Evolutionary conservation across 441 rosid species (phyloP), one percentile per base, ranked within the genome.

Genomic region (Hura crepitans): DNA sequence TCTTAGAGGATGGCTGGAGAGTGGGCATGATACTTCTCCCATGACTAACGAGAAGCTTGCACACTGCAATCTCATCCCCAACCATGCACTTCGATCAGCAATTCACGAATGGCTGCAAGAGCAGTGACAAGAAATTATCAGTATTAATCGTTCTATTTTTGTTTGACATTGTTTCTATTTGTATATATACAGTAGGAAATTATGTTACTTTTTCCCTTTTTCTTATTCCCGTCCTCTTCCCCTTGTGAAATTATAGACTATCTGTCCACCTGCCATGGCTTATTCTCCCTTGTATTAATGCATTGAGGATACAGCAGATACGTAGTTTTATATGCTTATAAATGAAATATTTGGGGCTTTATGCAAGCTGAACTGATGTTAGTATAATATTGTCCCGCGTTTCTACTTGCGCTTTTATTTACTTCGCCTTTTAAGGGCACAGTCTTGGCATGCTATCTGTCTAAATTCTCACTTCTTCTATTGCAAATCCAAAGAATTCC

Each of bases 1-100:
- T 14, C 78, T 94, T 74, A 85, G 84, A 76, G 96, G 95, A 65
- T 94, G 98, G 98, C 84, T 94, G 31, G 98, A 91, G 72, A 85
- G 96, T 50, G 97, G 86, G 57, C 96, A 88, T 2, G 86, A 91
- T 47, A 76, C 88, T 50, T 94, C 98, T 11, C 98, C 98, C 0
- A 94, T 91, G 96, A 88, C 97, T 17, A 81, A 86, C 75, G 31
- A 20, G 43, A 80, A 82, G 69, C 90, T 88, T 51, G 74, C 84
- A 12, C 96, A 90, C 81, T 47, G 57, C 62, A 84, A 89, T 83
- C 83, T 89, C 9, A 84, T 94, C 54, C 96, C 94, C 49, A 94
- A 91, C 82, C 94, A 43, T 33, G 96, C 97, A 5, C 90, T 89
- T 65, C 97, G 97, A 57, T 92, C 97, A 33, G 89, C 96, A 0